These are phyloP conservation scores for Marasmius fiardii DNA, from an alignment of 1,284 basidiomycete species.

Conservation along the genomic window DNA sequence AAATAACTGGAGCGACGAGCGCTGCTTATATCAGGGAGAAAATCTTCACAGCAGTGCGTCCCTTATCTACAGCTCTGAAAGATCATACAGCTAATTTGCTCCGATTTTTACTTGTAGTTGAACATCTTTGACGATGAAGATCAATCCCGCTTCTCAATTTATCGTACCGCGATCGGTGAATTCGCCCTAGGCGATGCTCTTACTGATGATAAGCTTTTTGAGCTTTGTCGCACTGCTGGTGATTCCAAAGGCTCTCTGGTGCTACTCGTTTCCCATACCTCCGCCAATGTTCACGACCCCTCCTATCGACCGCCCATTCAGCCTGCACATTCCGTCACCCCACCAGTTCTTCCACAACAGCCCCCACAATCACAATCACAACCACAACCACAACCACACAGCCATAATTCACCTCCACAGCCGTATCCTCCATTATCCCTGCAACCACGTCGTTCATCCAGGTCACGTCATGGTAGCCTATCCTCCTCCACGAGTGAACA, in stretches of 20 bases:
- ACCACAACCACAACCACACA: conserved; percentile 43
- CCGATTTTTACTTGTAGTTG: conserved; percentile 44
- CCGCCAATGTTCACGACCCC: conserved; percentile 56
- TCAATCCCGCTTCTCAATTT: conserved; percentile 73
- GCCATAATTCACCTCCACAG: conserved; percentile 16
- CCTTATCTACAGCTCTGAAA: conserved; percentile 12
- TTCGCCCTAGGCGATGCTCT: conserved; percentile 72
- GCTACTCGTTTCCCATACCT: conserved; percentile 70
- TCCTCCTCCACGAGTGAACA: conserved; percentile 72
- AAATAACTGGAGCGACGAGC: conserved; percentile 68
- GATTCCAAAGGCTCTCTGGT: conserved; percentile 78
- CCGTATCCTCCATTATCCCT: conserved; percentile 44
- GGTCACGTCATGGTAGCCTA: conserved; percentile 51
- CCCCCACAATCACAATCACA: conserved; percentile 33
- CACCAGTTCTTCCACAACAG: conserved; percentile 43
- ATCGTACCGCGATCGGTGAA: conserved; percentile 80
- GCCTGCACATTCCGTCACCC: conserved; percentile 40
- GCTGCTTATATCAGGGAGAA: conserved; percentile 79
- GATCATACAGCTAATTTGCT: conserved; percentile 8
- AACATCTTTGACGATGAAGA: conserved; percentile 81
- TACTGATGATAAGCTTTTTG: conserved; percentile 63
- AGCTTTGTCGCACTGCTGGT: conserved; percentile 69
- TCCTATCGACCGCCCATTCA: conserved; percentile 30
- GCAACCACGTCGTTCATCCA: conserved; percentile 50
- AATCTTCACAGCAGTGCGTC: conserved; percentile 77